These are phyloP conservation scores for Thinopyrum obtusiflorum DNA, from an alignment of 202 grass and related monocot genomes.

Conservation along the genomic window DNA sequence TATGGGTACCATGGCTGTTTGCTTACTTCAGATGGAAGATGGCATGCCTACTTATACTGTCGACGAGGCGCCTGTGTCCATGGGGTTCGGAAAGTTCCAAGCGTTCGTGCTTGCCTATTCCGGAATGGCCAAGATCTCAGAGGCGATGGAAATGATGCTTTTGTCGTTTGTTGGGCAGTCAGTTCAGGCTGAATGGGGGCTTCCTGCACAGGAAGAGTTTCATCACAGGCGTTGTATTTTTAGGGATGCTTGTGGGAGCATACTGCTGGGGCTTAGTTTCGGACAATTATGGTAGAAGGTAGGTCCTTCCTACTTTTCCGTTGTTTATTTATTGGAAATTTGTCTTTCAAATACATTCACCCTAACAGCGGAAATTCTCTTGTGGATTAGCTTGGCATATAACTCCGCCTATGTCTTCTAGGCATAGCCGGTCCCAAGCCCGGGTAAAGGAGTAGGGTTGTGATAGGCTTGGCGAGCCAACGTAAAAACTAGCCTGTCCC, in stretches of 20 bases:
- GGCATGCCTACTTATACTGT: conserved; percentile 70
- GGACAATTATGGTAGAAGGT: conserved; percentile 90
- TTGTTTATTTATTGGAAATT: neutral
- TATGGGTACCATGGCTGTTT: neutral
- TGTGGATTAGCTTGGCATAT: neutral
- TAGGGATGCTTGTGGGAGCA: conserved; percentile 84
- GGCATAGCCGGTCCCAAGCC: too few relatives aligned
- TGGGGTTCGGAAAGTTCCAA: conserved; percentile 95
- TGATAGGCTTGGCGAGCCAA: too few relatives aligned
- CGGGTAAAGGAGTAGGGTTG: too few relatives aligned
- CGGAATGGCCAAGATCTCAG: conserved; percentile 96
- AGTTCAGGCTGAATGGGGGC: conserved; percentile 82
- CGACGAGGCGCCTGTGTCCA: conserved; percentile 76
- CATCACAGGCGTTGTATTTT: conserved; percentile 91
- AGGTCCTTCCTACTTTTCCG: conserved; percentile 28
- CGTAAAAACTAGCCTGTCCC: too few relatives aligned
- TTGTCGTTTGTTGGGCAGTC: conserved; percentile 92
- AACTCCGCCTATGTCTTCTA: too few relatives aligned
- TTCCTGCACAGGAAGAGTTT: conserved; percentile 82
- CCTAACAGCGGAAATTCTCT: neutral
- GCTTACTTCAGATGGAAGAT: conserved; percentile 75
- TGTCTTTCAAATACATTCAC: neutral
- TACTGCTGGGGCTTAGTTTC: conserved; percentile 97
- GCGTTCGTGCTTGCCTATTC: conserved; percentile 85
- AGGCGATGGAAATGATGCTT: conserved; percentile 99